Percentiles rank a stretch among this genome's conserved stretches.
Conservation (phyloP, 2,329 filamentous ascomycete species). For the Tolypocladium endophyticum region DNA sequence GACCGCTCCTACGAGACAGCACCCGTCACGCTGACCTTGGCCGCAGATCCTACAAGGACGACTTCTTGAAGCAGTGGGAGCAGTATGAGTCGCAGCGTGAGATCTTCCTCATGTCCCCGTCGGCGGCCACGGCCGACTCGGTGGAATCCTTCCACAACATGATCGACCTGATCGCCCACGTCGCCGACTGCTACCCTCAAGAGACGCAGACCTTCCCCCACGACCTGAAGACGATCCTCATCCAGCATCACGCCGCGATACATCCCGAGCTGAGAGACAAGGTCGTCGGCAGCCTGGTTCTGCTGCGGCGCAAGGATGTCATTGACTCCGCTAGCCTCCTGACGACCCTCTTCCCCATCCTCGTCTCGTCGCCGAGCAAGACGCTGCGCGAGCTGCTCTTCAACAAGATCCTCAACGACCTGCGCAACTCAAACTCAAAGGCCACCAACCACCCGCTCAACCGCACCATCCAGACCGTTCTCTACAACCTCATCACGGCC, state of each 20-base stretch:
- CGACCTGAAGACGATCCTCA: slow-evolving; percentile 72
- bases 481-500: slow-evolving; percentile 82
- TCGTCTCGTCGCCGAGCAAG: slow-evolving; percentile 88
- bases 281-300: slow-evolving; percentile 79
- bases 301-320: slow-evolving; percentile 83
- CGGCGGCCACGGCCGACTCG: slow-evolving; percentile 65
- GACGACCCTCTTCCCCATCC: slow-evolving; percentile 87
- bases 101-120: slow-evolving; percentile 78
- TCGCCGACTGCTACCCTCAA: slow-evolving; percentile 84
- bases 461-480: slow-evolving; percentile 80
- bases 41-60: slow-evolving; percentile 71
- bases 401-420: slow-evolving; percentile 82
- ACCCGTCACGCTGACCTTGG: slow-evolving; percentile 6
- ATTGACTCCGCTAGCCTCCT: slow-evolving; percentile 76
- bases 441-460: slow-evolving; percentile 87
- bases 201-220: slow-evolving; percentile 67
- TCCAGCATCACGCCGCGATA: slow-evolving; percentile 70
- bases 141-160: slow-evolving; percentile 80
- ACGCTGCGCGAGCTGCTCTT: slow-evolving; percentile 73
- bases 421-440: slow-evolving; percentile 80
- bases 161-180: slow-evolving; percentile 87
- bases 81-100: slow-evolving; percentile 88
- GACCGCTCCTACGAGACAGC: neutral
- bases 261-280: slow-evolving; percentile 85
- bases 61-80: slow-evolving; percentile 78